A percentile compares a stretch with the other conserved stretches of the same genome.
phyloP scores from a whole-genome alignment of 2,329 filamentous ascomycete genomes.

The Aspergillus sp. region DNA sequence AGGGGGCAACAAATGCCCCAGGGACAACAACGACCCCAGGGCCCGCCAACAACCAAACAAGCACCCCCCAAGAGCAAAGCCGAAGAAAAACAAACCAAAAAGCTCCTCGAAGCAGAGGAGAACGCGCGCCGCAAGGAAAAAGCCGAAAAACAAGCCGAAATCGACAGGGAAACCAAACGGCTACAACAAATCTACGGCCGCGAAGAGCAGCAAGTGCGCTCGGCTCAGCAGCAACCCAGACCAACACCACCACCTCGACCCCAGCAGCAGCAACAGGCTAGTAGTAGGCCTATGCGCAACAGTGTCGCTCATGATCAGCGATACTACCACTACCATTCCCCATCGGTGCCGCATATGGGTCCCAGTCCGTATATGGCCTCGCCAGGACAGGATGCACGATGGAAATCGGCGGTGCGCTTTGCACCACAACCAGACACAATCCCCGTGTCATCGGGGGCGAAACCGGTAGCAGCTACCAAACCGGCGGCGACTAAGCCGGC shows the following conservation, averaged over 20 bases:
- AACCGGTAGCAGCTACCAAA: constrained; percentile 15
- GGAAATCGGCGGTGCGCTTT: too few species aligned
- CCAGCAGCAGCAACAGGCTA: constrained; percentile 7
- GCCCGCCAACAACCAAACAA: constrained; percentile 8
- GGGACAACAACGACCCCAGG: background rate
- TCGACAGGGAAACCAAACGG: constrained; percentile 74
- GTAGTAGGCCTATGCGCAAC: too few species aligned
- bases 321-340: too few species aligned
- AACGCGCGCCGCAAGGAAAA: constrained; percentile 41
- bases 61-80: background rate
- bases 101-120: constrained; percentile 50
- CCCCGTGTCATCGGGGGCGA: constrained; percentile 5
- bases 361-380: too few species aligned
- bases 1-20: background rate
- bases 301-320: too few species aligned
- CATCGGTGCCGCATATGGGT: too few species aligned
- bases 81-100: constrained; percentile 21
- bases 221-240: background rate
- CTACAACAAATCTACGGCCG: constrained; percentile 56
- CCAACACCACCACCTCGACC: constrained; percentile 7
- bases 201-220: constrained; percentile 32
- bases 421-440: too few species aligned
- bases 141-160: constrained; percentile 47
- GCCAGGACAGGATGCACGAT: too few species aligned
- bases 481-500: constrained; percentile 9